Conservation (phyloP, 352 stramenopile genomes). For the Pythium volutum region DNA sequence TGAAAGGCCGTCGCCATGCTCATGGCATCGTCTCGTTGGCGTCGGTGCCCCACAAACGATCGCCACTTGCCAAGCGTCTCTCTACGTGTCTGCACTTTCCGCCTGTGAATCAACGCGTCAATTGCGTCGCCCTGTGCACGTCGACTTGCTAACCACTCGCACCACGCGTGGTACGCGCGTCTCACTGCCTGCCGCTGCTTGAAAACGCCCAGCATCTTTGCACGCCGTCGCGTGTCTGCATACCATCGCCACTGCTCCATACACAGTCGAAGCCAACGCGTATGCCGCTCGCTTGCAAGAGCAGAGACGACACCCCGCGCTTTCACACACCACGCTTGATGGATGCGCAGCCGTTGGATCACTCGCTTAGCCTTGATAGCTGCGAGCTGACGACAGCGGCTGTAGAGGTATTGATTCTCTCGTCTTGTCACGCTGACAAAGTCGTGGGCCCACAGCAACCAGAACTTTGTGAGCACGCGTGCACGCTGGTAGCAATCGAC, state of each 20-base stretch:
- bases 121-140: neutral
- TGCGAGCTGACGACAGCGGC: neutral
- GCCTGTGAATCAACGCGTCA: neutral
- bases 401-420: neutral
- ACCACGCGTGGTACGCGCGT: neutral
- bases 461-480: conserved; percentile 55
- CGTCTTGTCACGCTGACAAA: conserved; percentile 19
- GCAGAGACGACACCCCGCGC: neutral
- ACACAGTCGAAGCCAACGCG: neutral
- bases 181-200: conserved; percentile 12
- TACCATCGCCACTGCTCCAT: conserved; percentile 4
- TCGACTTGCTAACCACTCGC: neutral
- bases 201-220: conserved; percentile 4
- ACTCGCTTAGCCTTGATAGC: neutral
- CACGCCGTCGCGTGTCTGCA: conserved; percentile 2
- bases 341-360: neutral
- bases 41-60: neutral
- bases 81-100: neutral
- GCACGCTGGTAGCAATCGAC: conserved; percentile 45
- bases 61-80: neutral
- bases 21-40: neutral
- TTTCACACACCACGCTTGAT: neutral
- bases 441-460: conserved; percentile 58
- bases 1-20: neutral
- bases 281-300: neutral